Base-by-base conservation (phyloP, 1,284 basidiomycete genomes). In the Puccinia horiana region DNA sequence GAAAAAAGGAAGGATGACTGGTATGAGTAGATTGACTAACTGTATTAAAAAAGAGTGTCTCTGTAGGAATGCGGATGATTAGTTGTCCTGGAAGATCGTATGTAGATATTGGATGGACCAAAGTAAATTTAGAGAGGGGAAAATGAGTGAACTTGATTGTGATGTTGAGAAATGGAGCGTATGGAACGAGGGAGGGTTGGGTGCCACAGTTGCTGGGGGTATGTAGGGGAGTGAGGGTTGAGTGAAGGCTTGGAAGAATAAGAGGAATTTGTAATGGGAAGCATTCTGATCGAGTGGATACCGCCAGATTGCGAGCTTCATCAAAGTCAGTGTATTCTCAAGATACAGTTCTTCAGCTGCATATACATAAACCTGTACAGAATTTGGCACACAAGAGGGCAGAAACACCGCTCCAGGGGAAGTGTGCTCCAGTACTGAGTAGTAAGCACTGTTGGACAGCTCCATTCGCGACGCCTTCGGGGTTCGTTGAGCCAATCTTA, bases 271-370 rank as follows among this genome's bases (percentile, higher is more conserved):
- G 14, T 58, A 58, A 58, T 58, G 6, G 35, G 61, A 29, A 29
- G 4, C 61, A 63, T 29, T 63, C 61, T 63, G 32, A 63, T 63
- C 61, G 61, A 37, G 16, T 63, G 35, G 29, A 58, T 5, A 54
- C 52, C 52, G 20, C 52, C 52, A 54, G 20, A 54, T 54, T 54
- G 12, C 52, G 52, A 54, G 52, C 52, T 54, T 54, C 12, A 54
- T 3, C 5, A 58, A 6, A 16, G 26, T 29, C 16, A 4, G 8
- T n/a, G 54, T 61, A 61, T 61, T 61, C 4, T 61, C 14, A 26
- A 61, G 58, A 61, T 61, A 61, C 58, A 61, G 58, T 61, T 61
- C 12, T 23, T n/a, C n/a, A n/a, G n/a, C n/a, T n/a, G n/a, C n/a
- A 20, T 54, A 54, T 54, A 54, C 52, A 54, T 11, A 20, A 9